Base-by-base conservation (phyloP, 2,329 filamentous ascomycete genomes). In the Xylaria sp. region DNA sequence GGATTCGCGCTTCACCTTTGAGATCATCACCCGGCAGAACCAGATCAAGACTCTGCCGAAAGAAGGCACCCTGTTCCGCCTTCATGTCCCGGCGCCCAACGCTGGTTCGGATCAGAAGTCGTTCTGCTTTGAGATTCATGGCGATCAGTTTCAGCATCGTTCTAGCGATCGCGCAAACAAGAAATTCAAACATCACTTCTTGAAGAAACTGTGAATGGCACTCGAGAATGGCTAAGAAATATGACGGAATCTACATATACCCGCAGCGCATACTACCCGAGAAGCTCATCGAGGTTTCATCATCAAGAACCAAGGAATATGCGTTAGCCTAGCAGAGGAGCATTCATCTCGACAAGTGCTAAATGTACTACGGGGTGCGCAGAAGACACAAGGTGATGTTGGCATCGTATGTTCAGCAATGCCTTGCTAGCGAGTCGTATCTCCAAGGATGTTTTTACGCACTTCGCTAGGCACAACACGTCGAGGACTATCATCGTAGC, bases 171-270 rank as follows among this genome's bases (percentile, higher is more conserved):
- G 96, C 25, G 93, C 94, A 58, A 97, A 92, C 75, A 93, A 90
- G 82, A 98, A 97, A 82, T 97, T 97, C 81, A 97, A 96, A 81
- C 86, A 88, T 77, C 94, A 95, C 78, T 93, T 93, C 75, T 84
- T 94, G 71, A 86, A 90, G 58, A 90, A 92, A 72, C 79, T 97
- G 16, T 97, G 59, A 70, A 48, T 2, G 10, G 6, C 3, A 6
- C 16, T 6, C 4, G 4, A 16, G 18, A 51, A 2, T 5, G 51
- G 23, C 16, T 5, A 51, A 12, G 10, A 60, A 2, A 61, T 16
- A 27, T 6, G 5, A 9, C 8, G 16, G 58, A 25, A n/a, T 37
- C 3, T 21, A 42, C 50, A 42, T 21, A 29, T 23, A n/a, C 44
- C 18, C 27, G 21, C 13, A 35, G 12, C 21, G 10, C 5, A 2